Conservation (phyloP, 1,139 yeast genomes). For the Diutina rugosa region DNA sequence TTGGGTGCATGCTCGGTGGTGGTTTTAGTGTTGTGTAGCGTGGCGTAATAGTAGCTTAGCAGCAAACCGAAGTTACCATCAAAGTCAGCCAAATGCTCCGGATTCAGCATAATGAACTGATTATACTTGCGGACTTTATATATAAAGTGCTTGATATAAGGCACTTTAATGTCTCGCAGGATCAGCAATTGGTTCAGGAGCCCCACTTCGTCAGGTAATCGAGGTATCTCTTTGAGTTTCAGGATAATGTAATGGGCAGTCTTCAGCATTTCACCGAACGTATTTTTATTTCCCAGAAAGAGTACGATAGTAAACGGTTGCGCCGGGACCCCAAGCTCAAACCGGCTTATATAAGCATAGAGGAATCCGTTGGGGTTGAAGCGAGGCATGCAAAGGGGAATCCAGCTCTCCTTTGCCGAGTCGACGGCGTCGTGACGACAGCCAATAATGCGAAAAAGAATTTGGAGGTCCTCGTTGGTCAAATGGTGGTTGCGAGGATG, state of each 20-base stretch:
- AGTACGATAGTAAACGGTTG: conserved; percentile 49
- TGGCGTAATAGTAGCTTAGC: neutral
- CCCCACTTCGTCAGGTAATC: conserved; percentile 19
- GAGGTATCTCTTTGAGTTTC: conserved; percentile 13
- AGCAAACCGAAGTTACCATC: neutral
- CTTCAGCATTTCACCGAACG: conserved; percentile 63
- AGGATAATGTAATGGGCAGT: conserved; percentile 41
- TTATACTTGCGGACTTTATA: conserved; percentile 38
- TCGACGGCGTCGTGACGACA: conserved; percentile 6
- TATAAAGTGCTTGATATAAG: conserved; percentile 63
- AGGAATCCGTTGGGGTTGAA: conserved; percentile 83
- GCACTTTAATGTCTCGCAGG: conserved; percentile 39
- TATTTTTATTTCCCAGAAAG: conserved; percentile 71
- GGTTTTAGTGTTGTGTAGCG: neutral
- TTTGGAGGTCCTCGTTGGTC: conserved; percentile 18
- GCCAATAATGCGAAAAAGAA: conserved; percentile 17
- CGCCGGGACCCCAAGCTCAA: conserved; percentile 20
- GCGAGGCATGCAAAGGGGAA: conserved; percentile 84
- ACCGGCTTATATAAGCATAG: conserved; percentile 61
- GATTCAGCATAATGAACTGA: neutral
- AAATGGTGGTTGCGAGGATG: conserved; percentile 24
- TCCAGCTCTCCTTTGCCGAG: conserved; percentile 46
- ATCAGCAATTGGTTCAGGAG: conserved; percentile 11
- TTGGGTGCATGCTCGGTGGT: conserved; percentile 1
- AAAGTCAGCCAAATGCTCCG: neutral